phyloP scores from a whole-genome alignment of 2,329 filamentous ascomycete genomes.

The Trichoderma gracile region DNA sequence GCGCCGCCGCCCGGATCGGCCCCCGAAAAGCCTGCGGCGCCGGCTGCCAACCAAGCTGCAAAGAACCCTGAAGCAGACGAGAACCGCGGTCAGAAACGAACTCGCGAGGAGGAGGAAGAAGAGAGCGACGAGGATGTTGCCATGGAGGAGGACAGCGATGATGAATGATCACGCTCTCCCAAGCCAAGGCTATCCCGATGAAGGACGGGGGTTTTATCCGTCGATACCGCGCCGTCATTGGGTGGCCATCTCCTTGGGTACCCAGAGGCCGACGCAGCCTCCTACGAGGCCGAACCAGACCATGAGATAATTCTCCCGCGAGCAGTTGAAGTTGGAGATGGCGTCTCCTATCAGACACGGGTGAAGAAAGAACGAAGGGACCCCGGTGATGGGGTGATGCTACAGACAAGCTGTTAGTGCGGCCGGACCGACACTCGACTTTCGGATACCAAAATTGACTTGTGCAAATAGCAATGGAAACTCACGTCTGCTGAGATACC shows the following conservation, averaged over 20 bases:
- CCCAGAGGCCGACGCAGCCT: constrained; percentile 72
- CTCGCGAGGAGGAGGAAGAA: constrained; percentile 66
- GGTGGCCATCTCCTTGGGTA: constrained; percentile 68
- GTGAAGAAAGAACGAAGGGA: constrained; percentile 87
- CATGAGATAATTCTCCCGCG: constrained; percentile 72
- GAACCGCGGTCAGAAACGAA: constrained; percentile 67
- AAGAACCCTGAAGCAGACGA: constrained; percentile 56
- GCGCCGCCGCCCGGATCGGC: constrained; percentile 58
- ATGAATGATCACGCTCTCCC: constrained; percentile 53
- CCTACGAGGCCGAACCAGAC: constrained; percentile 90
- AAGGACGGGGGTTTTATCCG: not conserved
- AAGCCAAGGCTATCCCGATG: constrained; percentile 15
- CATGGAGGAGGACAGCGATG: constrained; percentile 72
- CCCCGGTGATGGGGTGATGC: constrained; percentile 79
- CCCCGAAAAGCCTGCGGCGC: constrained; percentile 52
- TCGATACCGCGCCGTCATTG: constrained; percentile 31
- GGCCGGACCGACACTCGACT: constrained; percentile 32
- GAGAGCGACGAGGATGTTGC: constrained; percentile 68
- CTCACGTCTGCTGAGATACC: constrained; percentile 76
- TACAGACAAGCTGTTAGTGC: constrained; percentile 49
- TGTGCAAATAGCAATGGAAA: constrained; percentile 39
- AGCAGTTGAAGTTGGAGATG: constrained; percentile 66
- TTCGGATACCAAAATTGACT: constrained; percentile 35
- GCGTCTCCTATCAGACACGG: constrained; percentile 86
- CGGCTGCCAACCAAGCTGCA: constrained; percentile 49